phyloP scores from a whole-genome alignment of 2,329 filamentous ascomycete species.

The Huntiella decipiens region DNA sequence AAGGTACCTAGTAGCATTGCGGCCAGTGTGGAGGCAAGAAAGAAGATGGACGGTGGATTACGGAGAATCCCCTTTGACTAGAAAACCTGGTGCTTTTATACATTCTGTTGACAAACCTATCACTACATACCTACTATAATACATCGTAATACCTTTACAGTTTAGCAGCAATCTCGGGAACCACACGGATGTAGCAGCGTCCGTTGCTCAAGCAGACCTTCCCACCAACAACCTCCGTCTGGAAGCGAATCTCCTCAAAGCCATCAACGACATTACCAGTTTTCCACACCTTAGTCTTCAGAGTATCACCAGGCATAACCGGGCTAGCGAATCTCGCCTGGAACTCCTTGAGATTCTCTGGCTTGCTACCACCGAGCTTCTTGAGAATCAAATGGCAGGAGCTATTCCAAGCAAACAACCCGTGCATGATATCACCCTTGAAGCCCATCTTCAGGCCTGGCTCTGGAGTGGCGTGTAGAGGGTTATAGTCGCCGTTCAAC shows the following conservation, averaged over 20 bases:
- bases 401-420: conserved; percentile 73
- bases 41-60: conserved; percentile 42
- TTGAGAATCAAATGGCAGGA: conserved; percentile 55
- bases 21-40: conserved; percentile 74
- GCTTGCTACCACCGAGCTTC: conserved; percentile 55
- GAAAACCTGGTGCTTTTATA: conserved; percentile 5
- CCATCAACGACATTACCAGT: conserved; percentile 42
- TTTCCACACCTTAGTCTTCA: conserved; percentile 66
- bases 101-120: background rate
- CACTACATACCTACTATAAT: background rate
- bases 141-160: conserved; percentile 24
- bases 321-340: conserved; percentile 75
- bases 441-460: conserved; percentile 82
- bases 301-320: conserved; percentile 65
- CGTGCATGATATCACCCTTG: conserved; percentile 74
- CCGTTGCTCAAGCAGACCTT: conserved; percentile 82
- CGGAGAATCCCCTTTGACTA: conserved; percentile 71
- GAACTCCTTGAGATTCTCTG: conserved; percentile 70
- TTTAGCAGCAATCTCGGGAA: conserved; percentile 19
- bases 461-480: conserved; percentile 71
- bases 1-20: conserved; percentile 89
- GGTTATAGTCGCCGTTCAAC: conserved; percentile 88
- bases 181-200: conserved; percentile 54
- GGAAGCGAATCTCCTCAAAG: conserved; percentile 71
- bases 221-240: conserved; percentile 56